phyloP scores from a whole-genome alignment of 495 filamentous ascomycete genomes.

The Antarctomyces pellizariae region DNA sequence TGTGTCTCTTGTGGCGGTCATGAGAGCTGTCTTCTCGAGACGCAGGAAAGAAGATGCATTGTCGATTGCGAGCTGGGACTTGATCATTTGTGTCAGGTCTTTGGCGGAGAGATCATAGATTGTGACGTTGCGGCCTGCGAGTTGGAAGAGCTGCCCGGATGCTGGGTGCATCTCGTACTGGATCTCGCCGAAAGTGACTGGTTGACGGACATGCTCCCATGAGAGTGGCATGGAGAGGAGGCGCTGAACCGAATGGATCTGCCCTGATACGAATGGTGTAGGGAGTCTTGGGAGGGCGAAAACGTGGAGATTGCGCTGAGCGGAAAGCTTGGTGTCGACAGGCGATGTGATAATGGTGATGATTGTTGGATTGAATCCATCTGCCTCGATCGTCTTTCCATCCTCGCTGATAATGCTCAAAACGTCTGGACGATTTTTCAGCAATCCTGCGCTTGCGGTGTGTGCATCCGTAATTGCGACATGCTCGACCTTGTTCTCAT shows the following conservation, averaged over 20 bases:
- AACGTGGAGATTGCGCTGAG: conserved; percentile 20
- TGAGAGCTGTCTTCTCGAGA: conserved; percentile 24
- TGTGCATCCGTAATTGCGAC: conserved; percentile 15
- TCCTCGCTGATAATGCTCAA: conserved; percentile 12
- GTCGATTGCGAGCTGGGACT: conserved; percentile 9
- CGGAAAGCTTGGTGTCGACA: conserved; percentile 4
- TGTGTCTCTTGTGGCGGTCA: conserved; percentile 18
- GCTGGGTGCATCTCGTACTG: too few species aligned
- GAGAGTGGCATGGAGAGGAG: too few species aligned
- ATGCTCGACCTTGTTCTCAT: conserved; percentile 14
- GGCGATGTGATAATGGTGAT: conserved; percentile 21
- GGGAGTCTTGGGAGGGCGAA: conserved; percentile 17
- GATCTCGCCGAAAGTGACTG: too few species aligned
- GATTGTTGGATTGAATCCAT: conserved; percentile 22
- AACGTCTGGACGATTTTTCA: conserved; percentile 21
- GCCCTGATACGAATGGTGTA: too few species aligned
- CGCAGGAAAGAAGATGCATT: conserved; percentile 25
- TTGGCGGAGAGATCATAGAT: too few species aligned
- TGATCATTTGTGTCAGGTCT: conserved; percentile 7
- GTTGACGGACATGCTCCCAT: too few species aligned
- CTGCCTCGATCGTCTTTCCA: conserved; percentile 21
- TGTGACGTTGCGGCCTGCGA: too few species aligned
- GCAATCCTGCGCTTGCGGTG: conserved; percentile 19
- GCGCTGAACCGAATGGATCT: too few species aligned
- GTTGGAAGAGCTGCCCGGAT: too few species aligned